These are phyloP conservation scores for Pythium dissotocum DNA, from an alignment of 352 stramenopile species.

Conservation along the genomic window DNA sequence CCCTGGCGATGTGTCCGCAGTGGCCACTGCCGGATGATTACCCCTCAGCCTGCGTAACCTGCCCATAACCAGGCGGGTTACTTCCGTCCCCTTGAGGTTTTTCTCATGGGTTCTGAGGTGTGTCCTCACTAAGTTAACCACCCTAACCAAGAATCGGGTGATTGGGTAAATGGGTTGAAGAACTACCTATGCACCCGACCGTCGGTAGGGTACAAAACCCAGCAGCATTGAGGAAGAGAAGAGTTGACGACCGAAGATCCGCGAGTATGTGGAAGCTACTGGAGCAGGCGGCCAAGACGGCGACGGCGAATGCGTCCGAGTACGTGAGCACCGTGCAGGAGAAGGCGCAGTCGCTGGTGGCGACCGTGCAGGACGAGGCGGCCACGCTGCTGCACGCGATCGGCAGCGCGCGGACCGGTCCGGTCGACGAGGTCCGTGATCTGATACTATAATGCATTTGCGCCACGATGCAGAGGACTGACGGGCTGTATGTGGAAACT, in stretches of 20 bases:
- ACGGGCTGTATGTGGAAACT: not conserved
- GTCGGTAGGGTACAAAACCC: not conserved
- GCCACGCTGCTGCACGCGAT: conserved; percentile 68
- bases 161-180: conserved; percentile 20
- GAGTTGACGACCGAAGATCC: not conserved
- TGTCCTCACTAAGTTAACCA: conserved; percentile 14
- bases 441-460: not conserved
- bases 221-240: not conserved
- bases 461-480: not conserved
- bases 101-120: not conserved
- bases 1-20: not conserved
- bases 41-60: not conserved
- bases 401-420: conserved; percentile 48
- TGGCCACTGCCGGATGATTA: not conserved
- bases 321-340: conserved; percentile 75
- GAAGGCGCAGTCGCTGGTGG: conserved; percentile 71
- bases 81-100: not conserved
- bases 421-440: conserved; percentile 66
- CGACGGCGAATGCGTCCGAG: conserved; percentile 64
- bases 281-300: conserved; percentile 73
- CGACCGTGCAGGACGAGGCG: conserved; percentile 76
- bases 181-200: not conserved
- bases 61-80: not conserved
- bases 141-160: not conserved
- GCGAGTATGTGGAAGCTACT: conserved; percentile 67